Evolutionary conservation across 2,329 filamentous ascomycete species (phyloP), one percentile per base, ranked within the genome.

Genomic region (Ceratocystis variospora): DNA sequence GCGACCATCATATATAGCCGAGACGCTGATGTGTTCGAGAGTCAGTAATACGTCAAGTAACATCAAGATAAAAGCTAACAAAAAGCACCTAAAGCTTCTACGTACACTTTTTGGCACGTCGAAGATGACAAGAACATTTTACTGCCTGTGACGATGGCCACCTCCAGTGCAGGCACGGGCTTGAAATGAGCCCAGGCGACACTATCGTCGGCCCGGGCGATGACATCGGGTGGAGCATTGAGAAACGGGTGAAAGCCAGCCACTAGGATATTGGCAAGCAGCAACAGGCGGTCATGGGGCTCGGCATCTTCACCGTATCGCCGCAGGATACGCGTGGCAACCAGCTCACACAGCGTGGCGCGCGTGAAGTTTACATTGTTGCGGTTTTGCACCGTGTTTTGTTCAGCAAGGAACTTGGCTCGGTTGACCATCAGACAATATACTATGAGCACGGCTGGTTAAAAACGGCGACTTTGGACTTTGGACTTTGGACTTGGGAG

Each of bases 191-290:
- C 77, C 76, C 78, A 81, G 1, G 78, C 75, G 15, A 76, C 76
- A 48, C 77, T 78, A 28, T 77, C 74, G 69, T 81, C 78, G 37
- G 82, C 83, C 70, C 87, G 80, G 17, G 79, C 77, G 17, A 67
- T 48, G 50, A 92, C 81, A 66, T 87, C 81, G 0, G 80, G 76
- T 0, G 90, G 90, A 0, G 89, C 89, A 70, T 89, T 89, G 75
- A 94, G 89, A 71, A 94, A 94, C 1, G 90, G 89, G 71, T 91
- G 87, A 71, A 95, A 94, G 15, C 88, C 88, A 17, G 89, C 88
- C 15, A 95, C 87, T 22, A 94, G 81, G 41, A 94, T 87, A 70
- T 92, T 88, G 5, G 89, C 85, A 5, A 94, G 79, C 25, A 90
- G 78, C 3, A 94, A 78, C 12, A 94, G 79, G 0, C 89, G 88